Evolutionary conservation across 2,329 filamentous ascomycete species (phyloP).

Genomic region (Fusarium mexicanum): DNA sequence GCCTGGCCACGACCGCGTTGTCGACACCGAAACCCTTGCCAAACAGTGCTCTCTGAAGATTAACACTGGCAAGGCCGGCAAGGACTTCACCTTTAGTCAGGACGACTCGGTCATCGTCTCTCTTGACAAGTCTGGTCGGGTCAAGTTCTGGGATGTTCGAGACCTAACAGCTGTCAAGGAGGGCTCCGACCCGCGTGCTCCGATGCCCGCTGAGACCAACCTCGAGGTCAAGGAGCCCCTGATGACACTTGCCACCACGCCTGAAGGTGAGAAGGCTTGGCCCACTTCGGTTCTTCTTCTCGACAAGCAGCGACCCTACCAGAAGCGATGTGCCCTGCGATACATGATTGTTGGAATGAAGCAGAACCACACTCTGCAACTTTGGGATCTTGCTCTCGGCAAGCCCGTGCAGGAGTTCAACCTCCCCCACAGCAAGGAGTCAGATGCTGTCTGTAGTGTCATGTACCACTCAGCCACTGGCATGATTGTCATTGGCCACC

Average conservation of each 20-base stretch:
- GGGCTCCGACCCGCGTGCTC: conserved; percentile 59
- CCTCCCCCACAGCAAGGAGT: conserved; percentile 94
- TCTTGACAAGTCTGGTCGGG: conserved; percentile 92
- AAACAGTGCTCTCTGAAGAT: conserved; percentile 91
- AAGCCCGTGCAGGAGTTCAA: conserved; percentile 98
- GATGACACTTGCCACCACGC: conserved; percentile 86
- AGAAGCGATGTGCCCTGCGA: conserved; percentile 86
- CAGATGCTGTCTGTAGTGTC: conserved; percentile 97
- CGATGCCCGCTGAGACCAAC: conserved; percentile 64
- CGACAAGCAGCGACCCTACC: conserved; percentile 93
- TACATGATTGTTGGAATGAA: conserved; percentile 99
- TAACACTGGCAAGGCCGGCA: conserved; percentile 96
- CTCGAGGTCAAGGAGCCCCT: conserved; percentile 87
- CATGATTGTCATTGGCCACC: conserved; percentile 94
- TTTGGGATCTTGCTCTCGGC: conserved; percentile 95
- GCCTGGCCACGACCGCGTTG: conserved; percentile 71
- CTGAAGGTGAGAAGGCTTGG: conserved; percentile 92
- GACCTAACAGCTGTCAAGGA: conserved; percentile 70
- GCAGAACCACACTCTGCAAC: conserved; percentile 97
- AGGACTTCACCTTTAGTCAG: conserved; percentile 97
- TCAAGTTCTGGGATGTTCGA: conserved; percentile 98
- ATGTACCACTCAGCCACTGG: conserved; percentile 92
- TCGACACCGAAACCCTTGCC: conserved; percentile 88
- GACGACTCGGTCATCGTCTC: conserved; percentile 95
- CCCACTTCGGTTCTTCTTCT: conserved; percentile 95